Conservation (phyloP, 2,329 filamentous ascomycete genomes). For the Botrytis deweyae region DNA sequence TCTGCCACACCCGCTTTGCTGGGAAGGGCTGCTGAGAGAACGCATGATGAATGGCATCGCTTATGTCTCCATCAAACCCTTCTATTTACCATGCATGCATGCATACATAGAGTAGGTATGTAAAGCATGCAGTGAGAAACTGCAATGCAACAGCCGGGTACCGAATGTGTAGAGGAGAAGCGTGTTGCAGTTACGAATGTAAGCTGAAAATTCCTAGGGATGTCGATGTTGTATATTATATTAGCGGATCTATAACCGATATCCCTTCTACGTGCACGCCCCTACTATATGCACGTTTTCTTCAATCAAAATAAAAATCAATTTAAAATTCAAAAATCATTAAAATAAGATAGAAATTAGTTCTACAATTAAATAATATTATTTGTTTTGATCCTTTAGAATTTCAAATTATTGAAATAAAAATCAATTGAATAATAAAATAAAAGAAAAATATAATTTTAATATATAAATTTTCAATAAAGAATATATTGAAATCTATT, state of each 20-base stretch:
- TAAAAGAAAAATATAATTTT: too few species aligned
- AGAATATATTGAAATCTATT: too few species aligned
- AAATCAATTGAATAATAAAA: too few species aligned
- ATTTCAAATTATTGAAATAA: too few species aligned
- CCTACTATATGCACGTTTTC: too few species aligned
- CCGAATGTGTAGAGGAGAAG: conserved; percentile 8
- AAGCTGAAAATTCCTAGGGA: background rate
- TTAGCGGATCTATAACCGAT: background rate
- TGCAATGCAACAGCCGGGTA: conserved; percentile 7
- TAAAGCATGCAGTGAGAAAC: background rate
- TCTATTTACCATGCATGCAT: background rate
- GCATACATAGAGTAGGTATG: background rate
- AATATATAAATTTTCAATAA: too few species aligned
- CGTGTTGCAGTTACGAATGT: conserved; percentile 4
- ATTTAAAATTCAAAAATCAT: too few species aligned
- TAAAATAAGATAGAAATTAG: too few species aligned
- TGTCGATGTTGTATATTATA: background rate
- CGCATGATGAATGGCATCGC: background rate
- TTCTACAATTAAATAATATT: too few species aligned
- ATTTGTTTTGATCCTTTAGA: too few species aligned
- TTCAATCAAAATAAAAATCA: too few species aligned
- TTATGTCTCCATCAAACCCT: conserved; percentile 3
- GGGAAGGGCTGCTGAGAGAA: conserved; percentile 1
- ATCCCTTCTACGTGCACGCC: too few species aligned
- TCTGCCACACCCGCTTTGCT: conserved; percentile 18